These are phyloP conservation scores for Suillus plorans DNA, from an alignment of 768 basidiomycete species.

Conservation along the genomic window DNA sequence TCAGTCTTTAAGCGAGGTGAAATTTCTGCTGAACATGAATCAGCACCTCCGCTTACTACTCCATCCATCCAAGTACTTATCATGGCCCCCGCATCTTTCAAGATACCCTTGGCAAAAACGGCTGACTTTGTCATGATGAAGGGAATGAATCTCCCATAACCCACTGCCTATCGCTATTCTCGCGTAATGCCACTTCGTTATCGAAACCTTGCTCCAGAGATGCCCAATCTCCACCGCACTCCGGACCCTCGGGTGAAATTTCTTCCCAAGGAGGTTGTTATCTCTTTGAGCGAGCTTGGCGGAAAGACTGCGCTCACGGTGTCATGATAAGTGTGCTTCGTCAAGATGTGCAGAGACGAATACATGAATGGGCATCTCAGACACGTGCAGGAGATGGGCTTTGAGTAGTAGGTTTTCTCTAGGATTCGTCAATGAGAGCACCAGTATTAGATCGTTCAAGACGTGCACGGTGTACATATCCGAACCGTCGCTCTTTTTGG, in stretches of 20 bases:
- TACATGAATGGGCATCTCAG: constrained; percentile 36
- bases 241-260: constrained; percentile 29
- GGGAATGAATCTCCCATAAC: constrained; percentile 4
- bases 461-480: constrained; percentile 44
- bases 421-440: constrained; percentile 42
- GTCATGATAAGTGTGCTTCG: constrained; percentile 13
- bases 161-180: background rate
- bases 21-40: background rate
- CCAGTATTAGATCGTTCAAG: constrained; percentile 41
- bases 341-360: constrained; percentile 32
- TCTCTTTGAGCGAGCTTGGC: constrained; percentile 23
- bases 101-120: background rate
- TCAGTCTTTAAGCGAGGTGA: background rate
- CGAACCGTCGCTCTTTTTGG: constrained; percentile 15
- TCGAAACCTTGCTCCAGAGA: constrained; percentile 34
- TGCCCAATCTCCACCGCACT: constrained; percentile 33
- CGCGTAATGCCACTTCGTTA: background rate
- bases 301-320: constrained; percentile 36
- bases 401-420: constrained; percentile 42
- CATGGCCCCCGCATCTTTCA: constrained; percentile 1
- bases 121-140: background rate
- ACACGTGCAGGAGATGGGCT: constrained; percentile 16
- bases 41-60: constrained; percentile 1
- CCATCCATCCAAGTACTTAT: background rate
- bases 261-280: constrained; percentile 14